Evolutionary conservation across 768 basidiomycete genomes (phyloP), one percentile per base, ranked within the genome.

Genomic region (Phanerochaete sordida): DNA sequence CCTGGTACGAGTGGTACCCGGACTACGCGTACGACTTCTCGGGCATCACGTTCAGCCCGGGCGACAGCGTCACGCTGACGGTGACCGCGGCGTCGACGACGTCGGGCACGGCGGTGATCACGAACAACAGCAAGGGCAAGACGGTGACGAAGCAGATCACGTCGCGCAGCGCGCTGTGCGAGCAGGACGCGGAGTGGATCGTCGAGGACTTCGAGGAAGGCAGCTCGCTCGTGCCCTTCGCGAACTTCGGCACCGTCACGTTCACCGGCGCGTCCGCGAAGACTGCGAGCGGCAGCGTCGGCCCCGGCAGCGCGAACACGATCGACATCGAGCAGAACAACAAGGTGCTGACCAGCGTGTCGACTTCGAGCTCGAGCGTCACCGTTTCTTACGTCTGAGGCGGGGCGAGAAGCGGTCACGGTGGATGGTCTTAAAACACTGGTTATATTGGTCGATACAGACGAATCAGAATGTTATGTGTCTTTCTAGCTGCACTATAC

Each of bases 191-290:
- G 21, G 53, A 54, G 53, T 54, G 53, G 53, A 54, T 54, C 53
- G 53, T 54, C 53, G 53, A 54, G 53, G 53, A 54, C 53, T 54
- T 54, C 23, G 53, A 54, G 37, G 53, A 54, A 21, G 35, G 62
- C 59, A 31, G 48, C 55, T 58, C 59, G 30, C 70, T 69, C 59
- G 75, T 76, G n/a, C 71, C 73, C 26, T 71, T 76, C 57, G 71
- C 75, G 45, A 71, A 75, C 72, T 76, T 73, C 47, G 73, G 73
- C 64, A 72, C 72, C 27, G 73, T 75, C 63, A 72, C 66, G 35
- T 76, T 76, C 68, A 74, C 69, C 35, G 65, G 64, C 54, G 74
- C 72, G 24, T 58, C 62, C n/a, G 74, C 74, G 3, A 65, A 62
- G 5, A 69, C 68, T 15, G 21, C 39, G 30, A 66, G 69, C n/a